A percentile compares a stretch with the other conserved stretches of the same genome.
These are phyloP conservation scores for Gracilaria vermiculophylla DNA, from an alignment of 23 red algal genomes.

Conservation along the genomic window DNA sequence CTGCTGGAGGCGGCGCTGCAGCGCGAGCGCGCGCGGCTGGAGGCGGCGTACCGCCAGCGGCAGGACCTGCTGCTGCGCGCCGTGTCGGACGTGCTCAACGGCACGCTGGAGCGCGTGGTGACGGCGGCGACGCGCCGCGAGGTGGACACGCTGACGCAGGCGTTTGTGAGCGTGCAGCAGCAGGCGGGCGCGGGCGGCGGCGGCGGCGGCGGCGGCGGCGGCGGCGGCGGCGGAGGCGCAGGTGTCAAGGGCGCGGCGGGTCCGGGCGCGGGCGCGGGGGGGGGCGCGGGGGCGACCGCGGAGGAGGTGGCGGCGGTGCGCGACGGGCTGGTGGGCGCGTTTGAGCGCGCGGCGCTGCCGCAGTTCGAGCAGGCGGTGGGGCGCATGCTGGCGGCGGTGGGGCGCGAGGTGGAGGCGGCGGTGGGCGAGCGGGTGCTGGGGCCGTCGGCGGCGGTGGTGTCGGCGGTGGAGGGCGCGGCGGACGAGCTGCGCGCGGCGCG, in stretches of 20 bases:
- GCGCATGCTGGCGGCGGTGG: slow-evolving; percentile 1
- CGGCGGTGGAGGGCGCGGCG: slow-evolving; percentile 20
- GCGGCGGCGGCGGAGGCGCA: too few species aligned
- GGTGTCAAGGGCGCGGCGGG: too few species aligned
- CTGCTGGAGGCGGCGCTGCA: slow-evolving; percentile 26
- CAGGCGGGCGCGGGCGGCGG: too few species aligned
- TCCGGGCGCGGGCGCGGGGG: too few species aligned
- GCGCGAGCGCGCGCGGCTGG: slow-evolving; percentile 40
- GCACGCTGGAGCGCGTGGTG: slow-evolving; percentile 44
- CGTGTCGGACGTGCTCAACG: slow-evolving; percentile 51
- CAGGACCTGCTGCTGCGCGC: slow-evolving; percentile 53
- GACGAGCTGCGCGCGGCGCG: slow-evolving; percentile 31
- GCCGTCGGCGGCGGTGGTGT: slow-evolving; percentile 5
- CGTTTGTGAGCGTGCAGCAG: slow-evolving; percentile 16
- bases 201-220: too few species aligned
- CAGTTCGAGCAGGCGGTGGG: slow-evolving; percentile 30
- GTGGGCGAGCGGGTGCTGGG: slow-evolving; percentile 14
- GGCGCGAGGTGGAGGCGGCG: neutral
- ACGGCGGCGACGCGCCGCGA: slow-evolving; percentile 29
- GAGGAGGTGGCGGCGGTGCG: neutral
- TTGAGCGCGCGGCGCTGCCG: slow-evolving; percentile 30
- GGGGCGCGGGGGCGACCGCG: neutral
- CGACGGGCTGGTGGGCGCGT: slow-evolving; percentile 10
- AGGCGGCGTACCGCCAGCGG: slow-evolving; percentile 42
- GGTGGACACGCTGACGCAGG: slow-evolving; percentile 19